Base-by-base conservation (phyloP, 495 filamentous ascomycete genomes). In the Immersiella caudata region DNA sequence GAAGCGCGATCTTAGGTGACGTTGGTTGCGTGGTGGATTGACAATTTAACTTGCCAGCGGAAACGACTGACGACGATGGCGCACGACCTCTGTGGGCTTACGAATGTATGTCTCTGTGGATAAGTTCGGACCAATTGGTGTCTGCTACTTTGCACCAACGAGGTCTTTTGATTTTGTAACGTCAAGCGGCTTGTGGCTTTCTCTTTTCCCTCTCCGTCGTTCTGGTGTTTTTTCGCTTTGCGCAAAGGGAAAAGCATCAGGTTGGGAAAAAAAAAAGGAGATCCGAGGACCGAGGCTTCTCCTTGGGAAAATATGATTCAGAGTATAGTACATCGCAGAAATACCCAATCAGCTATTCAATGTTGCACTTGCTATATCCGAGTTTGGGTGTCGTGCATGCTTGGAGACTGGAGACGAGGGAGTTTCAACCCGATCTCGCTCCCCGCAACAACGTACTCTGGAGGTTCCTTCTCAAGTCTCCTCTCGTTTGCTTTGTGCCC, bases 1-100 rank as follows among this genome's bases (percentile, higher is more conserved):
- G 85, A 76, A 71, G 71, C 80, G 2, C 73, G 75, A 64, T 82
- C 80, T 16, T 65, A 46, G 20, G 40, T n/a, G 52, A 54, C 6
- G 33, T 5, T 36, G 12, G 33, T 12, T 36, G 12, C 6, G 33
- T 12, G 33, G 33, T 12, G 33, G 12, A 36, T 36, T 36, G 33
- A 36, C 33, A 36, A 36, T 33, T 33, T 4, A 46, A 46, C 11
- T 46, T 46, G 40, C 5, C 9, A 14, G 9, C 16, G 11, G 40
- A 46, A 12, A 46, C 40, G 40, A 46, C 16, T 46, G 40, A 46
- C 40, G 40, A 46, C 40, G 40, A 46, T 46, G 40, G 40, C 40
- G 40, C 40, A 18, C 40, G 11, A 46, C 40, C 16, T 46, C 16
- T 46, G 40, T 46, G 40, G 16, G 40, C 40, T 12, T 46, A 46